Base-by-base conservation (phyloP, 2,329 filamentous ascomycete genomes). In the Claviceps sp. region DNA sequence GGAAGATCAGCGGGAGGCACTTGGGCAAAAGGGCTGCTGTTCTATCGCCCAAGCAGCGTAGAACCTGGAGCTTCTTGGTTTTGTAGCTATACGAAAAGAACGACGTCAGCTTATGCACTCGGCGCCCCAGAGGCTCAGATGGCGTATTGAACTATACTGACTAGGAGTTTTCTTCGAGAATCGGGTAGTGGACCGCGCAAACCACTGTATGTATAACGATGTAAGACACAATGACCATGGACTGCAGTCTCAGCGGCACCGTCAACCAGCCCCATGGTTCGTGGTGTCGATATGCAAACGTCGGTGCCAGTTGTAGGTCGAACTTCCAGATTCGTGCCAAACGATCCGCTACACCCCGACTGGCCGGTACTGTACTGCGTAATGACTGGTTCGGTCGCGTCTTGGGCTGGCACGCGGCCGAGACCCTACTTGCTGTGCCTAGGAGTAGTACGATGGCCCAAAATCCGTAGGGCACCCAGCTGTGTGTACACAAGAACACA, bases 1-100 rank as follows among this genome's bases (percentile, higher is more conserved):
- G 63, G 75, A 79, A 83, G 0, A 83, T 60, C 14, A 82, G 60
- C 1, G 78, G 76, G 8, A 84, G 66, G 54, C 81, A 80, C 2
- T 74, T 76, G 48, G 78, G 73, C 0, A 77, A 74, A 37, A 84
- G 67, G 48, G 79, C 73, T 1, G 78, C 79, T 1, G 78, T 77
- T 38, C 81, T 72, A 55, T 82, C 78, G 2, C 74, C 73, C 1
- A 79, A 65, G 55, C 78, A 82, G 9, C 78, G 73, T 53, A 62
- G 63, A 5, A 59, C 30, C 52, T 69, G 66, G 9, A 57, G 60
- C 16, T 55, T 55, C 3, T 59, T 44, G 11, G 56, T 55, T 13
- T 62, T 58, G 52, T 60, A 67, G 54, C 65, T 69, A 45, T 8
- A 26, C 11, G 14, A 8, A 22, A n/a, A 18, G 13, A 14, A 22